phyloP scores from a whole-genome alignment of 148 eudicot genomes.

The Fagopyrum esculentum region DNA sequence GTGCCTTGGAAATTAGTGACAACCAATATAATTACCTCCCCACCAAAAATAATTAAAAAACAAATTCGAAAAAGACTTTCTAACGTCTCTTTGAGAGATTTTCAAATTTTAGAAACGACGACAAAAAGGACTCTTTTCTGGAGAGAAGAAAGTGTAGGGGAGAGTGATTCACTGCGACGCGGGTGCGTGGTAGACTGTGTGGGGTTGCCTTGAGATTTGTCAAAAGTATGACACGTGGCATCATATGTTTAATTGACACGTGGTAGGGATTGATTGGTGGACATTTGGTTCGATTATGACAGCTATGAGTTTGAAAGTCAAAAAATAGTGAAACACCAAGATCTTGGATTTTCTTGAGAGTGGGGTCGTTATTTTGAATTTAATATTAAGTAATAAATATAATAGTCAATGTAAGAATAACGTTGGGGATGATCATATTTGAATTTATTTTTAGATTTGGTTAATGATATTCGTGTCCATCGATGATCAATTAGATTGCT shows the following conservation, averaged over 20 bases:
- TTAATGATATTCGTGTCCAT: no score
- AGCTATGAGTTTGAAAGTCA: conserved; percentile 6
- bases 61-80: conserved; percentile 24
- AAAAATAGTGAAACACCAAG: conserved; percentile 3
- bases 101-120: conserved; percentile 43
- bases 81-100: conserved; percentile 56
- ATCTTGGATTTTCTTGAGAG: background rate
- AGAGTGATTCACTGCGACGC: conserved; percentile 7
- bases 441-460: background rate
- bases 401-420: background rate
- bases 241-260: background rate
- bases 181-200: background rate
- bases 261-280: background rate
- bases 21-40: background rate
- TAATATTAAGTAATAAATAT: background rate
- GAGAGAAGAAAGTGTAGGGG: background rate
- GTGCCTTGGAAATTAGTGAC: conserved; percentile 12
- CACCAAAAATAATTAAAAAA: background rate
- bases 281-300: background rate
- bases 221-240: background rate
- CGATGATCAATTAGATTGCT: no score
- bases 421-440: conserved; percentile 1
- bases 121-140: conserved; percentile 21
- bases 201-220: background rate
- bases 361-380: background rate